Conservation (phyloP, 371 early-diverging fungal genomes). For the Nematocida displodere region DNA sequence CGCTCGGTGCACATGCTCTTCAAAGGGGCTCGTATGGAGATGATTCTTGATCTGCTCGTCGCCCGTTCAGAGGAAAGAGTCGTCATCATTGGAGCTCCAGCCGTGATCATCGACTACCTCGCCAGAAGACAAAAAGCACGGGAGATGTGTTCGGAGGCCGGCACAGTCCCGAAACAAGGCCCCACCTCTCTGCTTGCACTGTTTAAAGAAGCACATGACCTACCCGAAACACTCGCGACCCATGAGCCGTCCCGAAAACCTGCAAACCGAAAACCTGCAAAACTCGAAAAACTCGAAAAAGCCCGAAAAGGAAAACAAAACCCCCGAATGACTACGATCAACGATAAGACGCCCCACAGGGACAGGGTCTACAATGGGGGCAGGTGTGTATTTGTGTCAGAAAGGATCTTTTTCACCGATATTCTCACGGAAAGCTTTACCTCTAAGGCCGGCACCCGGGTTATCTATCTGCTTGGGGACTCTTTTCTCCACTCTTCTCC, state of each 20-base stretch:
- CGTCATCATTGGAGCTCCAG: constrained; percentile 7
- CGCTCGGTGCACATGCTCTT: constrained; percentile 18
- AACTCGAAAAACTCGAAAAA: too few species aligned
- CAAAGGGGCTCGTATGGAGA: constrained; percentile 7
- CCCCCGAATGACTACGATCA: too few species aligned
- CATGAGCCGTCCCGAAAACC: too few species aligned
- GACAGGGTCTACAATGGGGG: constrained; percentile 1
- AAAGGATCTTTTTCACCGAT: constrained; percentile 13
- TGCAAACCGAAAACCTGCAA: too few species aligned
- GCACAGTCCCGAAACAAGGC: too few species aligned
- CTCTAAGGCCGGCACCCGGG: background rate
- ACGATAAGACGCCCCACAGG: too few species aligned
- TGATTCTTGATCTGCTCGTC: background rate
- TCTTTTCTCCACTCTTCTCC: background rate
- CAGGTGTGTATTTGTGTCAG: constrained; percentile 13
- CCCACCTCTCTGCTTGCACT: too few species aligned
- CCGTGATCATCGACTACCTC: background rate
- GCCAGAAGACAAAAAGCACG: background rate
- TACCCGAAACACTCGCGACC: too few species aligned
- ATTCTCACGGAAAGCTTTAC: constrained; percentile 7
- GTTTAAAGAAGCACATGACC: too few species aligned
- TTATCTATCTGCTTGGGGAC: background rate
- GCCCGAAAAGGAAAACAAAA: too few species aligned
- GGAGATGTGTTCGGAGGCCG: too few species aligned
- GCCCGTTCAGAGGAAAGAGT: constrained; percentile 4